Evolutionary conservation across 257 asterid species (phyloP), one percentile per base, ranked within the genome.

Genomic region (Vinca minor): DNA sequence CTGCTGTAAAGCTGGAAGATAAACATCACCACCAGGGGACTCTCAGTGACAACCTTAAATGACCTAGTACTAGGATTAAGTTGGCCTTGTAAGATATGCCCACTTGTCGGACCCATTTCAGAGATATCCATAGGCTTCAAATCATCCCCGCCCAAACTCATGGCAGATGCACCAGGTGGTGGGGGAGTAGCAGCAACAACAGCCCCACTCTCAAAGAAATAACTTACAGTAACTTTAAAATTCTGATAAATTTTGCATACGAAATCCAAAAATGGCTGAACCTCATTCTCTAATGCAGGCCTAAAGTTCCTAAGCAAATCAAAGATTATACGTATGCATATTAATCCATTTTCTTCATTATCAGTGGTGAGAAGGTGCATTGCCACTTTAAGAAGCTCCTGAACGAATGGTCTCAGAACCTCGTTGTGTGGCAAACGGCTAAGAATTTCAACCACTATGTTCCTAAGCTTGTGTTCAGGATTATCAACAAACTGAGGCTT

Each of bases 21-120:
- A 74, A 93, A 93, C 99, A 93, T 93, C 73, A 93, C 97, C 68
- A 89, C 97, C 82, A 93, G 69, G 0, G 99, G 99, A 83, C 94
- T 89, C 95, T 93, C 99, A 0, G 97, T 93, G 54, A 93, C 95
- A 68, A 93, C 88, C 84, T 89, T 93, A 71, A 93, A 93, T 3
- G 99, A 93, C 82, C 99, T 84, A 4, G 96, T 81, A 74, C 96
- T 93, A 17, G 99, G 96, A 79, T 93, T 93, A 58, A 93, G 96
- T 77, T 81, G 90, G 65, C 94, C 94, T n/a, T 85, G 65, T 18
- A 68, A 87, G 68, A 64, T 79, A 85, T 79, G 85, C 68, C 80
- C 79, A 55, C 83, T 76, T 1, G 87, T 61, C 46, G 93, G 69
- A 54, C 92, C 89, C 75, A 89, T 74, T 73, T 84, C 96, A 0